Percentiles rank a stretch among this genome's conserved stretches.
phyloP scores from a whole-genome alignment of 2,329 filamentous ascomycete genomes.

The Epichloe sibirici region DNA sequence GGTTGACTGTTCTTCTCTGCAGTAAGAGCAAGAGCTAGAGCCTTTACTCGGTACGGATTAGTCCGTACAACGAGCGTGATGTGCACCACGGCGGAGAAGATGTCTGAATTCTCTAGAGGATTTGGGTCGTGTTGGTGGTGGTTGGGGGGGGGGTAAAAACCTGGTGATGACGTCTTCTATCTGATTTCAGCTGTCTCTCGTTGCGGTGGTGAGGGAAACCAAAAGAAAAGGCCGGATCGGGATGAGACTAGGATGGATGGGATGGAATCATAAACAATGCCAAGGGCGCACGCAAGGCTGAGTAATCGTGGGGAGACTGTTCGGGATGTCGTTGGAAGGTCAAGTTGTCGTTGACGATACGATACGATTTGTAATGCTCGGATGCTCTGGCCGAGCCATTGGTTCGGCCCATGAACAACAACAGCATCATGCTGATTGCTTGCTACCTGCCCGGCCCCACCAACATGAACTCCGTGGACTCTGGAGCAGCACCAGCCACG shows the following conservation, averaged over 20 bases:
- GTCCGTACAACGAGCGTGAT: not conserved
- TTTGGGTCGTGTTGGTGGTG: not conserved
- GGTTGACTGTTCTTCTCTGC: no score
- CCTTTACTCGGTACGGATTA: not conserved
- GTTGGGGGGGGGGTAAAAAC: not conserved
- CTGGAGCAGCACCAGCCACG: not conserved
- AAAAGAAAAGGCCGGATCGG: not conserved
- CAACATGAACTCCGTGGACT: not conserved
- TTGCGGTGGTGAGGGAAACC: not conserved
- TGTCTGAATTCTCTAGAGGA: not conserved
- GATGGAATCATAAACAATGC: not conserved
- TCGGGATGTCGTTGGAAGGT: no score
- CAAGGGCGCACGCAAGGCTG: not conserved
- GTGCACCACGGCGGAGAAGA: not conserved
- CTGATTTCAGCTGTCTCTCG: not conserved
- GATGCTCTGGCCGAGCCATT: not conserved
- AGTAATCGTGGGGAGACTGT: not conserved
- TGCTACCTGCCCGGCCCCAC: not conserved
- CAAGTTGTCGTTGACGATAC: not conserved
- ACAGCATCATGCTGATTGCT: not conserved
- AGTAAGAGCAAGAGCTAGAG: not conserved
- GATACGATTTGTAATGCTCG: conserved; percentile 1
- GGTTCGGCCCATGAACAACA: no score
- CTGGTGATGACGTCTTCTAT: conserved; percentile 5
- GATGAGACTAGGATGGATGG: not conserved